phyloP scores from a whole-genome alignment of 148 eudicot genomes.

The Persicaria tinctoria region DNA sequence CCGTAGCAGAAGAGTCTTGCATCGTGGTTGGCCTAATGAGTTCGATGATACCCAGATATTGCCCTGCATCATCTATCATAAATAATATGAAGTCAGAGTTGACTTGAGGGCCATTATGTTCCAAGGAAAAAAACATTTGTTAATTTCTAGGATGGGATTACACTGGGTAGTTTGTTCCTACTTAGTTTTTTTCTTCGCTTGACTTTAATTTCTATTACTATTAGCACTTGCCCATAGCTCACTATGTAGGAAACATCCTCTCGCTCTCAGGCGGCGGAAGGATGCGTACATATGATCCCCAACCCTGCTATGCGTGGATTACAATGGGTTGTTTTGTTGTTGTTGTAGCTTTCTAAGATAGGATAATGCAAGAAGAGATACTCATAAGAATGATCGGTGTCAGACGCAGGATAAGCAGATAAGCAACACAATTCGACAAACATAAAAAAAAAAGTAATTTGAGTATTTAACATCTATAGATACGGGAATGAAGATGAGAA shows the following conservation, averaged over 20 bases:
- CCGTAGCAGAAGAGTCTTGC: slow-evolving; percentile 53
- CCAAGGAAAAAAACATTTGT: background rate
- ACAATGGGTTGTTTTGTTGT: too few species aligned
- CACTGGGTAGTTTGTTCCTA: too few species aligned
- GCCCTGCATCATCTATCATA: slow-evolving; percentile 66
- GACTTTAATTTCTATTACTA: too few species aligned
- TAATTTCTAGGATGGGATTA: background rate
- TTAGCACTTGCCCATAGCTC: too few species aligned
- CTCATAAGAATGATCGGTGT: background rate
- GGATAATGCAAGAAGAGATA: background rate
- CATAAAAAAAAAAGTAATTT: too few species aligned
- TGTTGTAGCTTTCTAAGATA: background rate
- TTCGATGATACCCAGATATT: slow-evolving; percentile 59
- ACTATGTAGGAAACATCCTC: too few species aligned
- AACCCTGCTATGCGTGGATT: too few species aligned
- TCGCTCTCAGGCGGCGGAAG: too few species aligned
- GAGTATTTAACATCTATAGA: background rate
- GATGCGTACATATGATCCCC: too few species aligned
- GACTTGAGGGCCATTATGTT: background rate
- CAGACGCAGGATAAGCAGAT: background rate
- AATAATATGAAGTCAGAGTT: background rate
- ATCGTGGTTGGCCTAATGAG: slow-evolving; percentile 37
- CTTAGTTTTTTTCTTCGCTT: too few species aligned
- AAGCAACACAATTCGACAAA: background rate
- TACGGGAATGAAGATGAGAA: background rate